Conservation (phyloP, 305 asterid species). For the Galium porrigens region DNA sequence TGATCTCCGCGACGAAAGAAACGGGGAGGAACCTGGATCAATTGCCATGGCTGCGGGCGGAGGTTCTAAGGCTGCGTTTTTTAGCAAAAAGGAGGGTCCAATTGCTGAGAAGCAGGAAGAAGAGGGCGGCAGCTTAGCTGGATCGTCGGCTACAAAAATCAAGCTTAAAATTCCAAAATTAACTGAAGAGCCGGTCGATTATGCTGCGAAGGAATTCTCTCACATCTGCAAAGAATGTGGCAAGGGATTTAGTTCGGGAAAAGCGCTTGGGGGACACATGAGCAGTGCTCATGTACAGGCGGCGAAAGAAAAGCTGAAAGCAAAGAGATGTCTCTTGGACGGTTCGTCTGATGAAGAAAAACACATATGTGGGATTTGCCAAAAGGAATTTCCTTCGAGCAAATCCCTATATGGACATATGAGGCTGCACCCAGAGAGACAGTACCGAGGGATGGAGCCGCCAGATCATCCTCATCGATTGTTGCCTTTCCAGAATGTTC, state of each 20-base stretch:
- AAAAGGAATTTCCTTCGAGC: not conserved
- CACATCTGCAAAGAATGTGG: conserved; percentile 37
- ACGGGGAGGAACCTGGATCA: no score
- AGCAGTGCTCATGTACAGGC: conserved; percentile 74
- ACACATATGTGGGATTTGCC: not conserved
- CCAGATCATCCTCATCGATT: not conserved
- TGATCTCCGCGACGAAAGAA: no score
- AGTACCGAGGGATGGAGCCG: conserved; percentile 4
- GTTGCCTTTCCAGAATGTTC: not conserved
- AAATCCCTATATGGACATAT: conserved; percentile 3
- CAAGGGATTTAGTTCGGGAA: conserved; percentile 42
- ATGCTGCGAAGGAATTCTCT: not conserved
- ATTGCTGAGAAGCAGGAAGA: no score
- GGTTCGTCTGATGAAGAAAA: not conserved
- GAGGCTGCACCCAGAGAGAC: conserved; percentile 7
- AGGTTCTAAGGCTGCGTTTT: no score
- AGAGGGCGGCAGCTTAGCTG: not conserved
- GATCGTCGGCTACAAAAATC: not conserved
- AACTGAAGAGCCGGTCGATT: not conserved
- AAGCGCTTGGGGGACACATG: conserved; percentile 74
- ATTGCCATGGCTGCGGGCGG: no score
- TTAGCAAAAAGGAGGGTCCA: no score
- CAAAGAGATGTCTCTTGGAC: not conserved
- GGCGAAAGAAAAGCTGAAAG: conserved; percentile 34
- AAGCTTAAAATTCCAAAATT: not conserved